Conservation (phyloP, 2,329 filamentous ascomycete species). For the Emydomyces testavorans region DNA sequence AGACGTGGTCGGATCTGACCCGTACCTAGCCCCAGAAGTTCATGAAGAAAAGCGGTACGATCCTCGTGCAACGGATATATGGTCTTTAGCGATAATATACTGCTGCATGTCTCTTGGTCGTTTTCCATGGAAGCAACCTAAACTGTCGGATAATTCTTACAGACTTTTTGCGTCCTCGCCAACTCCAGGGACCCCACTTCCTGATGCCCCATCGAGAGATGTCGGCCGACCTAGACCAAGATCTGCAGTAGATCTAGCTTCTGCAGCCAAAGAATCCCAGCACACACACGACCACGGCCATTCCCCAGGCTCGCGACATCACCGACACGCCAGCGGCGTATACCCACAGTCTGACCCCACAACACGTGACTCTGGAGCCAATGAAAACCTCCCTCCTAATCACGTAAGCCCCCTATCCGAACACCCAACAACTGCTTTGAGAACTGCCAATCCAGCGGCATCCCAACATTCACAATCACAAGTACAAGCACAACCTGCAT, state of each 20-base stretch:
- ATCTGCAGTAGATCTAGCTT: constrained; percentile 28
- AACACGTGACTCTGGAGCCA: constrained; percentile 12
- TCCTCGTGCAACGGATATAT: constrained; percentile 86
- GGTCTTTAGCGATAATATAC: constrained; percentile 97
- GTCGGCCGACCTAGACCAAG: constrained; percentile 24
- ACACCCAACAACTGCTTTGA: constrained; percentile 15
- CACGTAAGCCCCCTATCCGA: constrained; percentile 12
- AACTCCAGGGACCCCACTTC: constrained; percentile 51
- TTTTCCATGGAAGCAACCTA: constrained; percentile 95
- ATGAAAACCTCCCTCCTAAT: constrained; percentile 7
- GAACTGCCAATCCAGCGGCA: constrained; percentile 12
- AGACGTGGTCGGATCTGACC: constrained; percentile 79
- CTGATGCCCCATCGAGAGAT: constrained; percentile 31
- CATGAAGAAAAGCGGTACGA: constrained; percentile 95
- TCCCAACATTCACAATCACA: constrained; percentile 6
- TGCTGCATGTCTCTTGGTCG: constrained; percentile 94
- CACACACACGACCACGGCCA: background rate
- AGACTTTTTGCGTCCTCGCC: constrained; percentile 82
- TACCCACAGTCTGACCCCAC: constrained; percentile 3
- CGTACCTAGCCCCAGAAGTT: constrained; percentile 91
- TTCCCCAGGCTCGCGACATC: constrained; percentile 2
- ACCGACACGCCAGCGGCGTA: background rate
- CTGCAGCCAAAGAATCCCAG: constrained; percentile 19
- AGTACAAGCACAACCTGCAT: constrained; percentile 3
- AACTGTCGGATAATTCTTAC: constrained; percentile 85